Base-by-base conservation (phyloP, 2,329 filamentous ascomycete genomes). In the Cyclaneusma minus region DNA sequence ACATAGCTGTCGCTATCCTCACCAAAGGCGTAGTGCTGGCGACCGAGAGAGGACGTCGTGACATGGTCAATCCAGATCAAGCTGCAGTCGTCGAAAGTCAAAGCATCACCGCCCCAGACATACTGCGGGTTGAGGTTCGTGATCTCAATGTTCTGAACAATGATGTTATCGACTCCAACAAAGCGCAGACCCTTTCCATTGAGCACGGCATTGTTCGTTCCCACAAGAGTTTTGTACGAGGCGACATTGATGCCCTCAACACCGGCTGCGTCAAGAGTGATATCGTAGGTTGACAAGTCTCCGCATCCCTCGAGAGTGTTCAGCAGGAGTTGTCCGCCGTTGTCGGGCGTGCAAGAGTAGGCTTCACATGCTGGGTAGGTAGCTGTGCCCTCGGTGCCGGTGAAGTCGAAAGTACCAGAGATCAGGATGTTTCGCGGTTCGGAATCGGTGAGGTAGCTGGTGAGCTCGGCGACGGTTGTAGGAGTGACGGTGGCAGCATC, bases 341-440 rank as follows among this genome's bases (percentile, higher is more conserved):
- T 25, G 8, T 20, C 18, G 17, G 25, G 28, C n/a, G 19, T 32
- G 24, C 34, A 35, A 15, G 27, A 27, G n/a, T 18, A 26, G 7
- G 21, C 20, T n/a, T 29, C 10, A 16, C 30, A 36, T 12, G 16
- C 15, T 9, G 24, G n/a, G 4, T 15, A 12, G 6, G 17, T 16
- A 11, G 18, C 18, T 3, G 28, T 35, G 10, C 34, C 34, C 17
- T 33, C 21, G 17, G 28, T 30, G 11, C 33, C 33, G n/a, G 19
- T 24, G 17, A 36, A 36, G 22, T 35, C 28, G 28, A 35, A 36
- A 16, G 54, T 56, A 40, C 67, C 62, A 40, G 59, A 56, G 21
- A 75, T 52, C 29, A 73, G 55, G 36, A 76, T 72, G 30, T 63
- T 60, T 11, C 66, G 62, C 8, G 69, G 40, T 9, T 53, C 43